These are phyloP conservation scores for Penicillium ochrochloron DNA, from an alignment of 495 filamentous ascomycete genomes.

Conservation along the genomic window DNA sequence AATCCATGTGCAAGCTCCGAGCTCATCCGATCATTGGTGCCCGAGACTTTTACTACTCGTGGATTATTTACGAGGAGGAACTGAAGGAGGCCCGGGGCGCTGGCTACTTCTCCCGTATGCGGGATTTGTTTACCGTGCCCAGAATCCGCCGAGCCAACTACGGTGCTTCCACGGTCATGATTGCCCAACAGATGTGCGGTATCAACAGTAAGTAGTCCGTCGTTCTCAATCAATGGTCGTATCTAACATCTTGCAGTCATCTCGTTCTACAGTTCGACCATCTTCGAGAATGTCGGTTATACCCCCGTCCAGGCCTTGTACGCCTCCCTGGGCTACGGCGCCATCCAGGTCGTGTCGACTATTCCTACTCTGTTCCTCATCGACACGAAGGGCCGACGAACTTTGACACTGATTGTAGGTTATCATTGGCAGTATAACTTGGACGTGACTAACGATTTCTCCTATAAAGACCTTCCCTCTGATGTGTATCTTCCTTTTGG, in stretches of 20 bases:
- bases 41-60: conserved; percentile 47
- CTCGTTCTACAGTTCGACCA: conserved; percentile 78
- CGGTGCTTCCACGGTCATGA: conserved; percentile 68
- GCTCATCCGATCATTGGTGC: conserved; percentile 46
- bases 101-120: conserved; percentile 60
- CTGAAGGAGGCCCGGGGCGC: conserved; percentile 44
- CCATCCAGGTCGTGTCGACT: conserved; percentile 72
- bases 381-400: conserved; percentile 78
- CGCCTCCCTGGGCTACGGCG: conserved; percentile 65
- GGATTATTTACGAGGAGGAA: conserved; percentile 60
- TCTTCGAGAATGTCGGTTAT: conserved; percentile 68
- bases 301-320: conserved; percentile 63
- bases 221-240: background rate
- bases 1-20: conserved; percentile 60
- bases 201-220: conserved; percentile 51
- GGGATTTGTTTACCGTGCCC: conserved; percentile 65
- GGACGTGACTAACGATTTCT: conserved; percentile 40
- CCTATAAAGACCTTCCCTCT: conserved; percentile 75
- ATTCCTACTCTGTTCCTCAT: conserved; percentile 70
- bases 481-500: conserved; percentile 73
- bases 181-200: conserved; percentile 53
- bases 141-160: conserved; percentile 66
- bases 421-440: conserved; percentile 14
- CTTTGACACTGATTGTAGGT: conserved; percentile 49
- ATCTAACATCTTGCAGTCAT: conserved; percentile 54